Base-by-base conservation (phyloP, 2,329 filamentous ascomycete species). In the Botryotinia convoluta region DNA sequence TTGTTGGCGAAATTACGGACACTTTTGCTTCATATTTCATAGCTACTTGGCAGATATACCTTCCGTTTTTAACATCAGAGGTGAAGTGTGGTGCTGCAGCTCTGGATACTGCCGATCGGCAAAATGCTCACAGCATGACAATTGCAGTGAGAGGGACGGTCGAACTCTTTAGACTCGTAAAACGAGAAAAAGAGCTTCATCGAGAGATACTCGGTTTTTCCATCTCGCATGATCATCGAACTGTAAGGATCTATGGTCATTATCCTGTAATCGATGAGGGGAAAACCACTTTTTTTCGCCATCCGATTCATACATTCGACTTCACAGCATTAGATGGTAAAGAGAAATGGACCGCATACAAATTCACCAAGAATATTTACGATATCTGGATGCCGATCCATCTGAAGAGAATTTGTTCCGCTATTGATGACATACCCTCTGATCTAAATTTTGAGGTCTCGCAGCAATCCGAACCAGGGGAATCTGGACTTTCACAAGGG, bases 31-130 rank as follows among this genome's bases (percentile, higher is more conserved):
- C 72, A 35, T 32, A 42, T 2, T 85, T 86, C 71, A 84, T 85
- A 80, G 82, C 77, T 18, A 87, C 84, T 22, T 84, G 81, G 71
- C 79, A 82, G 12, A 86, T 87, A 80, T 85, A 83, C 79, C 86
- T 88, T 75, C 84, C 84, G 7, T 87, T 87, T 75, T 79, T 87
- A 0, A 83, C 83, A 0, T 85, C 82, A 77, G 84, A 87, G 77
- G 84, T 86, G 1, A 86, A 86, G 77, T 85, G 82, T 74, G 81
- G 84, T 62, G 77, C 79, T 45, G 79, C 75, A 44, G 80, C 77
- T 1, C 83, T 85, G 10, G 79, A 83, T 67, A 71, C 83, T 20
- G 82, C 82, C 6, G 82, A 84, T 73, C 79, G 74, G 71, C 72
- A 77, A 51, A 77, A 84, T 77, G 81, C 81, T 63, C 81, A 84